Evolutionary conservation across 441 rosid genomes (phyloP), one percentile per base, ranked within the genome.

Genomic region (Brassica hybrid): DNA sequence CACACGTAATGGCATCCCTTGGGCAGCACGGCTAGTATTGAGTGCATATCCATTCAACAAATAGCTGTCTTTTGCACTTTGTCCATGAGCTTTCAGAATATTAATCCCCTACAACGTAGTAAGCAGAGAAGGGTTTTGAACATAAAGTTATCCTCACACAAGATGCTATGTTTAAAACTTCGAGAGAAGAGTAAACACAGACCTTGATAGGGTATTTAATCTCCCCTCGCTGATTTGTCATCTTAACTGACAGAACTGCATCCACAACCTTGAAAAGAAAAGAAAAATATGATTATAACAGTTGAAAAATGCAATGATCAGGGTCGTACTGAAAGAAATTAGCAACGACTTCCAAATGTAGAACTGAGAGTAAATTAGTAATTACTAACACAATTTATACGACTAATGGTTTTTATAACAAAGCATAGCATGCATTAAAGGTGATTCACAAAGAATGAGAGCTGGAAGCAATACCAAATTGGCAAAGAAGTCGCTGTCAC

Each of bases 181-280:
- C 58, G 36, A 64, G n/a, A 73, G 6, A 56, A 25, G 34, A 69
- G 61, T 50, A 78, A 71, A 12, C 16, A 77, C 84, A 67, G 75
- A 94, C 98, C 98, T 94, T 96, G 82, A 96, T 92, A 34, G 99
- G 98, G 72, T 96, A 96, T 79, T 77, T 96, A n/a, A 93, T 79
- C 86, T 96, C 99, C 23, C 98, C 98, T 1, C 97, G 85, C 79
- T 76, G 90, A 77, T 91, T 96, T 63, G 91, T 96, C 94, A 93
- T 94, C 85, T 90, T 94, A 34, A 91, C 95, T 18, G 93, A 79
- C 76, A 76, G 94, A 16, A 96, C 97, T 30, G 99, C 95, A 27
- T 92, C 97, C 56, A 94, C 98, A 76, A 89, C 98, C 97, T 96
- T 75, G 7, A 70, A 71, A 50, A 27, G 65, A 70, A 73, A 36